These are phyloP conservation scores for Cyphellophora europaea DNA, from an alignment of 2,329 filamentous ascomycete species.

Conservation along the genomic window DNA sequence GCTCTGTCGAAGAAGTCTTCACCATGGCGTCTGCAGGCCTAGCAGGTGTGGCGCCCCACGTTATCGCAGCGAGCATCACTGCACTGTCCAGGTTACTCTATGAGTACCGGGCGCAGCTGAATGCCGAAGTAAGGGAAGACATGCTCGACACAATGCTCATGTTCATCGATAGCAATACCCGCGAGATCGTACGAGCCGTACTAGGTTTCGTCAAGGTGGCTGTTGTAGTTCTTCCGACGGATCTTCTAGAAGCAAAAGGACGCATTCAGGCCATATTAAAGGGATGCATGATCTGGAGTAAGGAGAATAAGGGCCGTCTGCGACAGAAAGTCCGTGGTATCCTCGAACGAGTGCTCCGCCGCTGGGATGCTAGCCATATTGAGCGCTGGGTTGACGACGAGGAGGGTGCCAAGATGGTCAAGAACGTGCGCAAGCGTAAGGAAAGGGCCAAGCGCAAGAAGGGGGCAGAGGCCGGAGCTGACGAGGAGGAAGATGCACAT, in stretches of 20 bases:
- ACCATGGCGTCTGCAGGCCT: slow-evolving; percentile 97
- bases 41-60: slow-evolving; percentile 85
- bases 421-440: slow-evolving; percentile 91
- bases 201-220: slow-evolving; percentile 96
- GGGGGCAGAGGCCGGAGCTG: slow-evolving; percentile 54
- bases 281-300: slow-evolving; percentile 89
- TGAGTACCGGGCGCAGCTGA: slow-evolving; percentile 69
- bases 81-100: slow-evolving; percentile 88
- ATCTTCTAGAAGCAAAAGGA: slow-evolving; percentile 55
- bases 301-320: slow-evolving; percentile 97
- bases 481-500: slow-evolving; percentile 39
- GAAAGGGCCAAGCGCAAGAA: slow-evolving; percentile 87
- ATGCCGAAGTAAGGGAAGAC: slow-evolving; percentile 62
- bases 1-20: slow-evolving; percentile 88
- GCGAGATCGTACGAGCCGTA: slow-evolving; percentile 90
- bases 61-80: slow-evolving; percentile 96
- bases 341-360: slow-evolving; percentile 82
- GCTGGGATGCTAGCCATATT: slow-evolving; percentile 75
- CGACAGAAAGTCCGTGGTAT: slow-evolving; percentile 98
- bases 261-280: slow-evolving; percentile 70
- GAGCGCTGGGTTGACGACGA: slow-evolving; percentile 62
- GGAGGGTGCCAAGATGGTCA: slow-evolving; percentile 74
- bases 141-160: slow-evolving; percentile 91
- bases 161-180: slow-evolving; percentile 91
- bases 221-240: slow-evolving; percentile 70